Evolutionary conservation across 306 rosid species (phyloP).

Genomic region (Gleditsia sinensis): DNA sequence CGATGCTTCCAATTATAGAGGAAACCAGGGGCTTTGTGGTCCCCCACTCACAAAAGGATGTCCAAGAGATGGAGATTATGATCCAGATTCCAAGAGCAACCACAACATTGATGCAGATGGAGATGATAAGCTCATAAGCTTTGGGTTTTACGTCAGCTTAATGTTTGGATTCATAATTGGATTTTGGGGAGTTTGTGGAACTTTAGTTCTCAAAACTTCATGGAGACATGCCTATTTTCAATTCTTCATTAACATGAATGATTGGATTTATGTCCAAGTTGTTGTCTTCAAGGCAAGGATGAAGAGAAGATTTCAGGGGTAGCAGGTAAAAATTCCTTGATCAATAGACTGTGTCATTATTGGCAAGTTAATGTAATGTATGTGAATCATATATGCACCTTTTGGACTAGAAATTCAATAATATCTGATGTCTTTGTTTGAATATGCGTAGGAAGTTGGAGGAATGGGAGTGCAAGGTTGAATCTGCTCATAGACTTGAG

Average conservation of each 20-base stretch:
- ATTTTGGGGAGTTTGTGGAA: constrained; percentile 40
- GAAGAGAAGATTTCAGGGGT: background rate
- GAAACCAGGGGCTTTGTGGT: constrained; percentile 40
- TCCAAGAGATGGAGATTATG: background rate
- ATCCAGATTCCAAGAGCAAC: background rate
- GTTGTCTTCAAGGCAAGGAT: background rate
- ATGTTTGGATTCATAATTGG: constrained; percentile 24
- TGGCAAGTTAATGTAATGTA: too few species aligned
- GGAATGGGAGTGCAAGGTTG: too few species aligned
- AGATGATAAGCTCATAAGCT: constrained; percentile 2
- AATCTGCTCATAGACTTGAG: too few species aligned
- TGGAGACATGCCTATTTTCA: constrained; percentile 30
- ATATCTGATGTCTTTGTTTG: too few species aligned
- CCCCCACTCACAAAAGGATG: constrained; percentile 7
- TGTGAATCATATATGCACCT: too few species aligned
- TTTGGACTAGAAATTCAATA: too few species aligned
- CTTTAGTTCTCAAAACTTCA: constrained; percentile 3
- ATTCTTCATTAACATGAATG: constrained; percentile 4
- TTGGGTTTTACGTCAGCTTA: constrained; percentile 25
- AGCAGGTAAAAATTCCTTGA: background rate
- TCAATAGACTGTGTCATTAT: too few species aligned
- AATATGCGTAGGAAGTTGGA: too few species aligned
- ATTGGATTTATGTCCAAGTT: background rate
- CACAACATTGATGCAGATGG: background rate
- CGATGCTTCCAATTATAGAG: constrained; percentile 19